Evolutionary conservation across 495 filamentous ascomycete genomes (phyloP).

Genomic region (Trichoderma parareesei): DNA sequence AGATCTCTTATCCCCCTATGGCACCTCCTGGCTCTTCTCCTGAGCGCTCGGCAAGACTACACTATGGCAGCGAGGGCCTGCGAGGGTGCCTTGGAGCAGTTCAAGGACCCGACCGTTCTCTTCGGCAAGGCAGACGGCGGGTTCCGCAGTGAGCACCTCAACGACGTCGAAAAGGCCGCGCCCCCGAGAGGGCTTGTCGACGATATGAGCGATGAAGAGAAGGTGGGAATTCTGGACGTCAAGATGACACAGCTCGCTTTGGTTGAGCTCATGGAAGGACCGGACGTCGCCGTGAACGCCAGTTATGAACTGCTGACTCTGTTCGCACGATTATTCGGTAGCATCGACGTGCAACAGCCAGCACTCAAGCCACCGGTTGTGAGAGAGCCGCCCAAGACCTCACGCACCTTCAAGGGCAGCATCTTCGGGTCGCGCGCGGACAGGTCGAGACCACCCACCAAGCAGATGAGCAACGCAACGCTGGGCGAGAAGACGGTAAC

Average conservation of each 20-base stretch:
- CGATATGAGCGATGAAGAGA: slow-evolving; percentile 68
- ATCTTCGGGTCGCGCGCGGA: slow-evolving; percentile 55
- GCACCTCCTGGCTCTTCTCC: slow-evolving; percentile 78
- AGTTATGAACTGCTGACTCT: slow-evolving; percentile 76
- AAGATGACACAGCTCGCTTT: slow-evolving; percentile 91
- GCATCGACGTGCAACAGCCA: slow-evolving; percentile 28
- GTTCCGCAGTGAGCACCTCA: slow-evolving; percentile 48
- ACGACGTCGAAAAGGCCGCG: slow-evolving; percentile 28
- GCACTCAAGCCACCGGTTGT: slow-evolving; percentile 23
- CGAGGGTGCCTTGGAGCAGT: slow-evolving; percentile 85
- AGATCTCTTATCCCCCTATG: slow-evolving; percentile 60
- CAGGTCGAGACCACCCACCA: slow-evolving; percentile 26
- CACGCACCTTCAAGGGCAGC: slow-evolving; percentile 63
- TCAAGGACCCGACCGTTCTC: slow-evolving; percentile 51
- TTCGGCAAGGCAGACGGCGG: slow-evolving; percentile 41
- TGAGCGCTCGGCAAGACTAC: slow-evolving; percentile 83
- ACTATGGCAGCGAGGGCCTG: slow-evolving; percentile 69
- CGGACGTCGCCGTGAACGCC: slow-evolving; percentile 73
- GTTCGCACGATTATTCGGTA: slow-evolving; percentile 69
- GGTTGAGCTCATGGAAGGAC: slow-evolving; percentile 71
- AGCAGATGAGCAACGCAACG: slow-evolving; percentile 19
- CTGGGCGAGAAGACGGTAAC: background rate
- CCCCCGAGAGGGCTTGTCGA: slow-evolving; percentile 48
- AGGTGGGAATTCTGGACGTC: slow-evolving; percentile 73
- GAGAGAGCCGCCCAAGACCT: slow-evolving; percentile 55